Evolutionary conservation across 1,284 basidiomycete genomes (phyloP).

Genomic region (Naganishia albida): DNA sequence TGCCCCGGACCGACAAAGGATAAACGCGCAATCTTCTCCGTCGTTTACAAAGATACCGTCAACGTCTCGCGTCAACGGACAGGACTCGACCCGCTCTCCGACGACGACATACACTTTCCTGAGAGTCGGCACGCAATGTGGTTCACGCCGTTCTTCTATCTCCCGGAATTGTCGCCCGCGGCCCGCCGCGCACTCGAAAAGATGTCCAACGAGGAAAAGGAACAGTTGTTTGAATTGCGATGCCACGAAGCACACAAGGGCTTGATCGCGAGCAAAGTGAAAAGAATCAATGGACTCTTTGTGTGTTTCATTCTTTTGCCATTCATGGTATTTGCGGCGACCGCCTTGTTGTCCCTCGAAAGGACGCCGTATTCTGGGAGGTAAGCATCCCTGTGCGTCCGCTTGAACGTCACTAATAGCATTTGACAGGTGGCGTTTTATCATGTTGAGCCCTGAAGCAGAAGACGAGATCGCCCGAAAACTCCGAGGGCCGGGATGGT

Average conservation of each 20-base stretch:
- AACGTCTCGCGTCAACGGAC: conserved; percentile 29
- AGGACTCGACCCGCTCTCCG: conserved; percentile 9
- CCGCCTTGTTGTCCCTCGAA: conserved; percentile 74
- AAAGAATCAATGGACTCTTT: conserved; percentile 59
- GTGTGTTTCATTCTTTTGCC: conserved; percentile 69
- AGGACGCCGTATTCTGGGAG: conserved; percentile 79
- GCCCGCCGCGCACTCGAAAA: conserved; percentile 41
- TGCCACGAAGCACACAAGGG: conserved; percentile 43
- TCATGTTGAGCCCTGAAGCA: conserved; percentile 84
- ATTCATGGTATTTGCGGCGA: conserved; percentile 67
- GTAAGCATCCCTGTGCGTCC: conserved; percentile 55
- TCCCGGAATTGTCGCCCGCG: conserved; percentile 37
- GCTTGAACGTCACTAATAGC: background rate
- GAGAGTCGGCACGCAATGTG: conserved; percentile 12
- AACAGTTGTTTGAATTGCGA: conserved; percentile 57
- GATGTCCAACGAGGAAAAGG: conserved; percentile 53
- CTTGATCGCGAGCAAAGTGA: conserved; percentile 59
- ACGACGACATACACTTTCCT: conserved; percentile 18
- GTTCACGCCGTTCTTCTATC: conserved; percentile 28
- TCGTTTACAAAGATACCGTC: conserved; percentile 24
- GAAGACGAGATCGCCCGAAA: conserved; percentile 78
- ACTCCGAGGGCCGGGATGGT: conserved; percentile 80
- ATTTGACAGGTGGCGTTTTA: conserved; percentile 69
- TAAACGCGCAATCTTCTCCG: background rate
- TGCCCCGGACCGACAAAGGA: conserved; percentile 5